These are phyloP conservation scores for Paecilomyces fulvus DNA, from an alignment of 2,329 filamentous ascomycete genomes.

Conservation along the genomic window DNA sequence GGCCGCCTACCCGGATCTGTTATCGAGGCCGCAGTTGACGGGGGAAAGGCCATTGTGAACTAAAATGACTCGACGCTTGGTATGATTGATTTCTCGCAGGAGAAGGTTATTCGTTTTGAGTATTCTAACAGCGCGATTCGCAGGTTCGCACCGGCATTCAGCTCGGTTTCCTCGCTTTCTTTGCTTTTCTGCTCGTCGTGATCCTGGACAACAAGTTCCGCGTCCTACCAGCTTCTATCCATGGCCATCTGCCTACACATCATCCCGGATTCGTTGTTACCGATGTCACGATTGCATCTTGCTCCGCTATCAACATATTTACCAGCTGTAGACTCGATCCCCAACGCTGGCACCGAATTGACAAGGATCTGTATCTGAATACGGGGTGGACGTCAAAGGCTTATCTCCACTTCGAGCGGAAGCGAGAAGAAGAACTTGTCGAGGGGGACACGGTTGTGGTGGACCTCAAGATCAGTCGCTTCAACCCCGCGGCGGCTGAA, in stretches of 20 bases:
- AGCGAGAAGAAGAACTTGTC: slow-evolving; percentile 74
- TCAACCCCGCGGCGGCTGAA: slow-evolving; percentile 56
- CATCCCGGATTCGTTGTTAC: slow-evolving; percentile 78
- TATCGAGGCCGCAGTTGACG: neutral
- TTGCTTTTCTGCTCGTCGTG: slow-evolving; percentile 64
- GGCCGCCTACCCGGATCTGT: slow-evolving; percentile 3
- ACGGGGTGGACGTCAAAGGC: slow-evolving; percentile 66
- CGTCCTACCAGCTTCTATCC: slow-evolving; percentile 75
- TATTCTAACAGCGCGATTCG: slow-evolving; percentile 5
- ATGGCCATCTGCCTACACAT: slow-evolving; percentile 78
- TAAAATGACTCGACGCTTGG: slow-evolving; percentile 35
- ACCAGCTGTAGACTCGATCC: slow-evolving; percentile 67
- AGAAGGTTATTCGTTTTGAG: slow-evolving; percentile 2
- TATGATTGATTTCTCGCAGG: slow-evolving; percentile 14
- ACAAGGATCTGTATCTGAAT: slow-evolving; percentile 81
- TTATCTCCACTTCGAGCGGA: slow-evolving; percentile 73
- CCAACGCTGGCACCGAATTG: slow-evolving; percentile 69
- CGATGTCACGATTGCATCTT: slow-evolving; percentile 70
- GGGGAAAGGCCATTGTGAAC: neutral
- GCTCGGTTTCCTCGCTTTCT: slow-evolving; percentile 56
- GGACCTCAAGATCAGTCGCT: slow-evolving; percentile 65
- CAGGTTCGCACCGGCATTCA: slow-evolving; percentile 63
- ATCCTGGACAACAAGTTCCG: slow-evolving; percentile 83
- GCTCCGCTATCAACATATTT: slow-evolving; percentile 65
- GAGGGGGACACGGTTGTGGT: slow-evolving; percentile 69